Evolutionary conservation across 179 eudicot genomes (phyloP).

Genomic region (Silene noctiflora): DNA sequence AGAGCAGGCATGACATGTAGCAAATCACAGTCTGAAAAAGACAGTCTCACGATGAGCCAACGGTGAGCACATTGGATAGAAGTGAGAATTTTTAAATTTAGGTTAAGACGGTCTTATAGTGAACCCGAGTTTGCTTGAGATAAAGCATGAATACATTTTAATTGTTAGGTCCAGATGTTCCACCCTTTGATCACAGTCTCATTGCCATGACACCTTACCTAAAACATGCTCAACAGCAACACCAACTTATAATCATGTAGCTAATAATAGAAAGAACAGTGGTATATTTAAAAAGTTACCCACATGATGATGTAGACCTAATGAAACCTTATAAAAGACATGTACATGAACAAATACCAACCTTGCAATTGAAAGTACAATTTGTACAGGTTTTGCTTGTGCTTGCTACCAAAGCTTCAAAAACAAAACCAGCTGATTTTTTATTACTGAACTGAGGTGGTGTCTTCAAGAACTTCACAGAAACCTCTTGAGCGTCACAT

Average conservation of each 20-base stretch:
- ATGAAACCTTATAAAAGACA: not conserved
- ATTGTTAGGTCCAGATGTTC: not conserved
- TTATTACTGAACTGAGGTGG: slow-evolving; percentile 52
- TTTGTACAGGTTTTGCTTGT: slow-evolving; percentile 36
- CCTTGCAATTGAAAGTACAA: slow-evolving; percentile 71
- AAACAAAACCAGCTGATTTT: slow-evolving; percentile 56
- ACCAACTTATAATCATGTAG: not conserved
- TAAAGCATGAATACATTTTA: not conserved
- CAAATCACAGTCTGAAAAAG: not conserved
- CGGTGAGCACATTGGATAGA: not conserved
- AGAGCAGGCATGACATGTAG: not conserved
- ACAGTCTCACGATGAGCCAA: not conserved
- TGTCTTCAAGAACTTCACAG: slow-evolving; percentile 52
- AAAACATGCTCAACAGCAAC: not conserved
- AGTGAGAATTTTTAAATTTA: too few species aligned
- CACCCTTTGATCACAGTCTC: slow-evolving; percentile 6
- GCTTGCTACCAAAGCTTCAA: slow-evolving; percentile 45
- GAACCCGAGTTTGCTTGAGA: too few species aligned
- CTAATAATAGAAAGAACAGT: not conserved
- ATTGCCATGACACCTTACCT: not conserved
- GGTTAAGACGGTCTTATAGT: not conserved
- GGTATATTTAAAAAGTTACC: not conserved
- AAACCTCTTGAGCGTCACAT: slow-evolving; percentile 43
- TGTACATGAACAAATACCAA: slow-evolving; percentile 24
- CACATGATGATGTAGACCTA: not conserved